phyloP scores from a whole-genome alignment of 208 protist genomes.

The Acanthamoeba polyphaga region DNA sequence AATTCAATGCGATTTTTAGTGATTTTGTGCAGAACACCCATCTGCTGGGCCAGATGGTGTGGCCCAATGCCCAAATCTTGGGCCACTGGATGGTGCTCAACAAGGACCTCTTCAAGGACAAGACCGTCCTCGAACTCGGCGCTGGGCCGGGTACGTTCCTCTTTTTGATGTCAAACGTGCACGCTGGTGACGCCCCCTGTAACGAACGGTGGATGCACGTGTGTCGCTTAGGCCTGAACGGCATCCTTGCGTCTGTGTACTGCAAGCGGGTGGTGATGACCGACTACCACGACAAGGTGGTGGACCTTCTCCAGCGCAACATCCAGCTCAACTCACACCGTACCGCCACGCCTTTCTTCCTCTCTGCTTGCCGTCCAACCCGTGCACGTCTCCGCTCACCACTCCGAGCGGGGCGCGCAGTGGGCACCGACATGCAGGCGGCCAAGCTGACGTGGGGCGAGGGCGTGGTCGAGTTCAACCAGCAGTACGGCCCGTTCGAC shows the following conservation, averaged over 20 bases:
- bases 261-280: conserved; percentile 60
- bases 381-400: neutral
- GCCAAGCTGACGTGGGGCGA: conserved; percentile 19
- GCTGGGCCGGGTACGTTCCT: conserved; percentile 15
- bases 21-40: conserved; percentile 45
- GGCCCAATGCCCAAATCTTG: conserved; percentile 48
- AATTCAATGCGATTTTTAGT: neutral
- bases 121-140: conserved; percentile 28
- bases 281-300: conserved; percentile 48
- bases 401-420: neutral
- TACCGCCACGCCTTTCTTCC: neutral
- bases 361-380: neutral
- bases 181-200: neutral
- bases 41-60: conserved; percentile 42
- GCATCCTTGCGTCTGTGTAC: conserved; percentile 24
- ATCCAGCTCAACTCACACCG: conserved; percentile 40
- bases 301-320: conserved; percentile 40
- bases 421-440: conserved; percentile 32
- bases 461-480: conserved; percentile 25
- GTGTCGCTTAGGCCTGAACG: neutral
- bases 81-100: conserved; percentile 31
- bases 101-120: conserved; percentile 59
- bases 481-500: conserved; percentile 26
- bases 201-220: neutral
- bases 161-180: no score